Conservation (phyloP, 2,329 filamentous ascomycete genomes). For the Sporothrix pseudoabietina region DNA sequence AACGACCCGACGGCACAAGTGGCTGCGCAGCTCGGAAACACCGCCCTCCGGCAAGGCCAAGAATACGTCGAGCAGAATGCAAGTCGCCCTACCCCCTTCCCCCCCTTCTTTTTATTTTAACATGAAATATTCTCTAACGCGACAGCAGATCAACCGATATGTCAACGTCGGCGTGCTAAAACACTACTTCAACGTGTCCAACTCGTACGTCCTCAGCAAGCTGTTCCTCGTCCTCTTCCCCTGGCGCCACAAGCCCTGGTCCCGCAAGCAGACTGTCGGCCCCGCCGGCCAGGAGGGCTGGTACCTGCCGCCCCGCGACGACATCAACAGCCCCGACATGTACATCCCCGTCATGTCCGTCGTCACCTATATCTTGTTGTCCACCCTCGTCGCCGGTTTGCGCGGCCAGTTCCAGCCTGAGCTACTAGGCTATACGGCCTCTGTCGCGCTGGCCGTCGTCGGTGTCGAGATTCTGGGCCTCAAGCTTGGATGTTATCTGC, state of each 20-base stretch:
- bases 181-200: constrained; percentile 99
- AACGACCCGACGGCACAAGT: constrained; percentile 94
- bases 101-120: background rate
- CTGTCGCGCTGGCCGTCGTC: constrained; percentile 79
- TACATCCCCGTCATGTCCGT: constrained; percentile 99
- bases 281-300: constrained; percentile 70
- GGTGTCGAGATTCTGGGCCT: constrained; percentile 85
- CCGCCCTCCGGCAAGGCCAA: constrained; percentile 85
- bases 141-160: constrained; percentile 62
- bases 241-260: constrained; percentile 98
- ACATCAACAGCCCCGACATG: constrained; percentile 98
- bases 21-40: constrained; percentile 91
- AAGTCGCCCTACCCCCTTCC: background rate
- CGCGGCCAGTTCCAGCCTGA: constrained; percentile 92
- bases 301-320: constrained; percentile 90
- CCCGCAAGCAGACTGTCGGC: constrained; percentile 77
- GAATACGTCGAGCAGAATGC: constrained; percentile 97
- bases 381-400: constrained; percentile 84
- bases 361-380: constrained; percentile 94
- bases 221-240: constrained; percentile 92
- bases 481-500: constrained; percentile 88
- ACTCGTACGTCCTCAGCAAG: constrained; percentile 94
- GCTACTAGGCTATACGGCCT: constrained; percentile 85
- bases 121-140: background rate
- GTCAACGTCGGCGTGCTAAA: constrained; percentile 89